Conservation (phyloP, 495 filamentous ascomycete genomes). For the Penicillium samsonianum region DNA sequence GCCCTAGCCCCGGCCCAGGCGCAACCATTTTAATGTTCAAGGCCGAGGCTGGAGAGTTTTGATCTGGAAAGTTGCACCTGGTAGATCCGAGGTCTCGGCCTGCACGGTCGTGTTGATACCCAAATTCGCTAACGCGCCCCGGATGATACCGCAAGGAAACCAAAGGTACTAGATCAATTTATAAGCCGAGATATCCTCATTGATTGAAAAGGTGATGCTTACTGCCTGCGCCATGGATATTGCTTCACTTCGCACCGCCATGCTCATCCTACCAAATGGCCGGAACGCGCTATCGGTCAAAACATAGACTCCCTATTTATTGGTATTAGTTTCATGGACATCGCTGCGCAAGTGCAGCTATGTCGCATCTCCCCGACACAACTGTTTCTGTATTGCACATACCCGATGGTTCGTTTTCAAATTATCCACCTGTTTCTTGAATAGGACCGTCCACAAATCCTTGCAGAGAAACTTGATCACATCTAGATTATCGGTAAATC, state of each 20-base stretch:
- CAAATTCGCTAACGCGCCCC: constrained; percentile 84
- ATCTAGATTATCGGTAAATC: constrained; percentile 83
- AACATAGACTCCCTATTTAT: constrained; percentile 81
- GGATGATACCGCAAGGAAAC: constrained; percentile 90
- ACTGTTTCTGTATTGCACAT: constrained; percentile 21
- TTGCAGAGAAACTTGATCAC: constrained; percentile 99
- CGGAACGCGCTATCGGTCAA: constrained; percentile 92
- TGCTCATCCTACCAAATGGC: constrained; percentile 83
- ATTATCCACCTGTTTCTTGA: constrained; percentile 96
- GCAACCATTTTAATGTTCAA: constrained; percentile 20
- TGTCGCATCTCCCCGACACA: background rate
- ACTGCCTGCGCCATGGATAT: constrained; percentile 79
- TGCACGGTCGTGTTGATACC: constrained; percentile 90
- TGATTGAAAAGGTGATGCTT: constrained; percentile 32
- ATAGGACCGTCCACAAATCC: constrained; percentile 91
- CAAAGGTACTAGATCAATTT: constrained; percentile 69
- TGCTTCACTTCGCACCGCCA: constrained; percentile 68
- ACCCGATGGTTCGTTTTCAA: constrained; percentile 97
- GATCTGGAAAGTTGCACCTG: constrained; percentile 92
- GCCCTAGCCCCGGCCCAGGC: constrained; percentile 13
- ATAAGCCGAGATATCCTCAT: background rate
- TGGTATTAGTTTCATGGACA: constrained; percentile 10
- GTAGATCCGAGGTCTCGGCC: constrained; percentile 82
- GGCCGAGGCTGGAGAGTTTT: constrained; percentile 71
- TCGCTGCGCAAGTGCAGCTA: background rate